These are phyloP conservation scores for Thoreauomyces humboldtii DNA, from an alignment of 192 early-diverging fungal species.

Conservation along the genomic window DNA sequence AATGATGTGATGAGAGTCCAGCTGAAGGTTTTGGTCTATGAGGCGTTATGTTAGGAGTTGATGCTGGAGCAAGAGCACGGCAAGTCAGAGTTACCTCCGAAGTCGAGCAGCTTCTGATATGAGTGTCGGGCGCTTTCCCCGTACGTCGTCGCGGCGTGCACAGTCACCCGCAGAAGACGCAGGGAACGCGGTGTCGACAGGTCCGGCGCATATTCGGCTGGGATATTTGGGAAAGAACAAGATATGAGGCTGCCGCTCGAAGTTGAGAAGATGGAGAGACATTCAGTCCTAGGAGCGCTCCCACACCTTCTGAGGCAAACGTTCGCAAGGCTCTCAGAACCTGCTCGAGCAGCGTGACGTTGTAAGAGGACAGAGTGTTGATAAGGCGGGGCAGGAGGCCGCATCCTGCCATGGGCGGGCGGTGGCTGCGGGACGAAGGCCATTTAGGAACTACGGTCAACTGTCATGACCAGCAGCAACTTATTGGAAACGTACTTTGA, in stretches of 20 bases:
- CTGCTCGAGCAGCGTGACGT: slow-evolving; percentile 18
- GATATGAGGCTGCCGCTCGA: not conserved
- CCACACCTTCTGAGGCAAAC: slow-evolving; percentile 15
- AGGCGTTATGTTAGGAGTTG: too few relatives aligned
- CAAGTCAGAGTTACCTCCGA: slow-evolving; percentile 14
- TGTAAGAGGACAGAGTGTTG: slow-evolving; percentile 9
- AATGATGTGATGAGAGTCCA: slow-evolving; percentile 11
- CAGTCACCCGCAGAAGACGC: slow-evolving; percentile 11
- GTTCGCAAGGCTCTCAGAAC: slow-evolving; percentile 3
- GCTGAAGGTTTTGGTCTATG: slow-evolving; percentile 6
- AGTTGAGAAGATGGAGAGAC: not conserved
- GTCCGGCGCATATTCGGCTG: slow-evolving; percentile 1
- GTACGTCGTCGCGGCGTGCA: slow-evolving; percentile 18
- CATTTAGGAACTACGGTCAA: not conserved
- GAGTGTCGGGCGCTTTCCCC: slow-evolving; percentile 13
- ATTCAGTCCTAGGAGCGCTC: not conserved
- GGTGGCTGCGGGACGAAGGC: slow-evolving; percentile 14
- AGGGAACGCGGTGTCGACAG: not conserved
- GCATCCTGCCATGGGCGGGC: slow-evolving; percentile 11
- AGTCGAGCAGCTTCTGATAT: slow-evolving; percentile 13
- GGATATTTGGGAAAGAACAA: too few relatives aligned
- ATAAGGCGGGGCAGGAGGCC: not conserved
- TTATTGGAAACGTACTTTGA: not conserved
- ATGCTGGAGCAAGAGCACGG: too few relatives aligned
- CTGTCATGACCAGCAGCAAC: not conserved